Percentiles rank a stretch among this genome's conserved stretches.
phyloP scores from a whole-genome alignment of 2,329 filamentous ascomycete genomes.

The Aspergillus puulaauensis region DNA sequence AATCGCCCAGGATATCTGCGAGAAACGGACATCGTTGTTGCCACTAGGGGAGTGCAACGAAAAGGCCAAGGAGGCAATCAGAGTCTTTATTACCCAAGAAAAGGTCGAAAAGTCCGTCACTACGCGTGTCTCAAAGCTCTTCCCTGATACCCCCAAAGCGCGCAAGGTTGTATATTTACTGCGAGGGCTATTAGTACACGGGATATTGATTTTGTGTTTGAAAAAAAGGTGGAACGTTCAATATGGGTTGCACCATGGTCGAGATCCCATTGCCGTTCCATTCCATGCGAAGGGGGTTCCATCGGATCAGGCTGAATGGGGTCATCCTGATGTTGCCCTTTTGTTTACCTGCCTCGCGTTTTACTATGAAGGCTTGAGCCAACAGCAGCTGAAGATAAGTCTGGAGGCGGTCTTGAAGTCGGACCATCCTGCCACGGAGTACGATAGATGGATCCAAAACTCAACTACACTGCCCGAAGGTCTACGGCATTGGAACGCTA shows the following conservation, averaged over 20 bases:
- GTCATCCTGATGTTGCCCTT: slow-evolving; percentile 67
- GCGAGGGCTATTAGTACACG: slow-evolving; percentile 61
- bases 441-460: slow-evolving; percentile 50
- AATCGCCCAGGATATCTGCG: slow-evolving; percentile 44
- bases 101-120: slow-evolving; percentile 18
- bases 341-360: slow-evolving; percentile 65
- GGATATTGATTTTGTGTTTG: slow-evolving; percentile 59
- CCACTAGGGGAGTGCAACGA: slow-evolving; percentile 19
- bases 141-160: slow-evolving; percentile 30
- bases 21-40: slow-evolving; percentile 28
- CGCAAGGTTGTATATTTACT: slow-evolving; percentile 53
- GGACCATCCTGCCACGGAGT: slow-evolving; percentile 58
- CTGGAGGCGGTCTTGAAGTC: slow-evolving; percentile 54
- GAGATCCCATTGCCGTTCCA: slow-evolving; percentile 58
- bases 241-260: slow-evolving; percentile 57
- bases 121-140: slow-evolving; percentile 25
- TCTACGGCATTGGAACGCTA: slow-evolving; percentile 53
- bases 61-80: slow-evolving; percentile 26
- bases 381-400: slow-evolving; percentile 50
- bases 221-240: slow-evolving; percentile 68
- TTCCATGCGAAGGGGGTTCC: slow-evolving; percentile 67
- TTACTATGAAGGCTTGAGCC: slow-evolving; percentile 61
- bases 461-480: slow-evolving; percentile 45
- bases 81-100: slow-evolving; percentile 32
- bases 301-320: slow-evolving; percentile 62